A percentile compares a stretch with the other conserved stretches of the same genome.
Evolutionary conservation across 345 rosid genomes (phyloP).

Genomic region (Rhizophora mangle): DNA sequence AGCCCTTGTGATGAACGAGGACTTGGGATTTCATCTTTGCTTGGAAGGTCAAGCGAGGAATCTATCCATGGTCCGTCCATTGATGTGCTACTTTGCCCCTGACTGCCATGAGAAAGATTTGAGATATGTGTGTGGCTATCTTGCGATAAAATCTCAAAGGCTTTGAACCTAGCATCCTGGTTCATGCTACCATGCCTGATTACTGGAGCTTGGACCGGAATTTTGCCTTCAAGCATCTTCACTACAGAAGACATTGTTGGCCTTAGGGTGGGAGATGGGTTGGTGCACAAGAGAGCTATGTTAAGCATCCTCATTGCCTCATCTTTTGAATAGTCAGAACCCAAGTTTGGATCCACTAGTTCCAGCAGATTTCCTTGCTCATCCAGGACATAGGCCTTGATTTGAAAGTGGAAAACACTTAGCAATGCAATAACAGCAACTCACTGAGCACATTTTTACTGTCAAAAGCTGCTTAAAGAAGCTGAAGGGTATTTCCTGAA

Average conservation of each 20-base stretch:
- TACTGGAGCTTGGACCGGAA: conserved; percentile 61
- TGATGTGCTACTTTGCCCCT: conserved; percentile 41
- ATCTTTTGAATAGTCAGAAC: conserved; percentile 44
- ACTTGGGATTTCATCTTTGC: conserved; percentile 30
- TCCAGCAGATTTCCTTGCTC: conserved; percentile 88
- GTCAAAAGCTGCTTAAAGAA: too few species aligned
- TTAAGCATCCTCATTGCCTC: conserved; percentile 70
- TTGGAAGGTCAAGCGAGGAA: conserved; percentile 41
- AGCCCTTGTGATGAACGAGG: conserved; percentile 30
- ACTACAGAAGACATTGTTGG: conserved; percentile 86
- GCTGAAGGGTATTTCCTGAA: too few species aligned
- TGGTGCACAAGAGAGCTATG: conserved; percentile 79
- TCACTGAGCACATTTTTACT: too few species aligned
- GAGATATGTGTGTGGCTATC: conserved; percentile 58
- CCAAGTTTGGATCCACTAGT: conserved; percentile 71
- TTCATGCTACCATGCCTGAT: conserved; percentile 48
- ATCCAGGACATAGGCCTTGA: conserved; percentile 83
- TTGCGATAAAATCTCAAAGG: conserved; percentile 65
- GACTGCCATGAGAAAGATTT: conserved; percentile 38
- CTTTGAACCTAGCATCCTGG: conserved; percentile 66
- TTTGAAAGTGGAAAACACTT: not conserved
- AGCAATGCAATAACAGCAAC: too few species aligned
- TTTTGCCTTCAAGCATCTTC: conserved; percentile 76
- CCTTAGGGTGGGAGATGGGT: conserved; percentile 81
- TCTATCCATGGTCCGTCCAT: conserved; percentile 69